Percentiles rank a stretch among this genome's conserved stretches.
Conservation (phyloP, 2,329 filamentous ascomycete species). For the Botrytis deweyae region DNA sequence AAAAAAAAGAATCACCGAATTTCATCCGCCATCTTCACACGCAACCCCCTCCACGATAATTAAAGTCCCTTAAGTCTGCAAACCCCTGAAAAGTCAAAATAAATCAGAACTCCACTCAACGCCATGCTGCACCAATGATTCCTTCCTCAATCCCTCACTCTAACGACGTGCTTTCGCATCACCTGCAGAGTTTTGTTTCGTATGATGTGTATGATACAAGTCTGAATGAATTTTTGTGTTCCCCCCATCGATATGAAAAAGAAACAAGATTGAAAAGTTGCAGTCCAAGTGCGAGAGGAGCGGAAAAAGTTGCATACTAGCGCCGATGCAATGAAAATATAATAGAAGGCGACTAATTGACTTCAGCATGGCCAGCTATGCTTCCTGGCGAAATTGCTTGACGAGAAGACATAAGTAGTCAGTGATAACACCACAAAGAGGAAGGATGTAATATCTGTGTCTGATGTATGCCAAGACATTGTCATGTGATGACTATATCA, state of each 20-base stretch:
- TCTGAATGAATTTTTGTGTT: background rate
- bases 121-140: constrained; percentile 7
- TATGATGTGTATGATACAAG: constrained; percentile 15
- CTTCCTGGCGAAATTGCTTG: background rate
- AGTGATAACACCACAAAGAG: background rate
- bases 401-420: background rate
- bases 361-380: background rate
- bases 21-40: no score
- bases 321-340: background rate
- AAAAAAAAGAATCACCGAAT: background rate
- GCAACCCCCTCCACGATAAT: background rate
- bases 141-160: background rate
- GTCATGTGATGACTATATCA: background rate
- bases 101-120: background rate
- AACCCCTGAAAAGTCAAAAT: background rate
- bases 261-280: background rate
- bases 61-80: background rate
- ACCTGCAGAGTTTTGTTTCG: background rate
- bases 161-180: background rate
- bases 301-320: background rate
- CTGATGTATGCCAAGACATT: background rate
- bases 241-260: background rate
- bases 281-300: background rate
- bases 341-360: background rate
- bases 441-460: background rate